phyloP scores from a whole-genome alignment of 768 basidiomycete genomes.

The Trametes sanguinea region DNA sequence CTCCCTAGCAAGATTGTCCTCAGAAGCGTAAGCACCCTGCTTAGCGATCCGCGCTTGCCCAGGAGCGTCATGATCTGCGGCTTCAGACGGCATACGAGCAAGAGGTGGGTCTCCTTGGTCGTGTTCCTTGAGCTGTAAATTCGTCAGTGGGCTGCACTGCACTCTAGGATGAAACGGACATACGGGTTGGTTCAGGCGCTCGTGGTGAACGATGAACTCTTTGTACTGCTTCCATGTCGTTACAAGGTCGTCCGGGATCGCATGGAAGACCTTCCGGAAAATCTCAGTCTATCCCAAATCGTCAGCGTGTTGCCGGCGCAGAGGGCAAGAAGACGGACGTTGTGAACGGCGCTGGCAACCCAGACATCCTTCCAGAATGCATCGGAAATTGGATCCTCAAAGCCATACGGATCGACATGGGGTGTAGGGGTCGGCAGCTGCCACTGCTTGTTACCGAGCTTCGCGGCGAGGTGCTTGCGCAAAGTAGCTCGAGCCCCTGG shows the following conservation, averaged over 20 bases:
- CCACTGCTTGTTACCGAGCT: slow-evolving; percentile 57
- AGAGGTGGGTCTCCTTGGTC: slow-evolving; percentile 43
- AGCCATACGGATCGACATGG: slow-evolving; percentile 69
- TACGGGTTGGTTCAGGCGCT: slow-evolving; percentile 71
- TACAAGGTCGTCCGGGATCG: slow-evolving; percentile 88
- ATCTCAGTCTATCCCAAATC: slow-evolving; percentile 75
- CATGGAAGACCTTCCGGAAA: slow-evolving; percentile 92
- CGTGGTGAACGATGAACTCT: slow-evolving; percentile 77
- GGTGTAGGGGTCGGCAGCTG: slow-evolving; percentile 69
- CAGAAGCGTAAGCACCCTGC: slow-evolving; percentile 20
- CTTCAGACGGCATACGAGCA: slow-evolving; percentile 60
- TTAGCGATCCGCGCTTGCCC: slow-evolving; percentile 31
- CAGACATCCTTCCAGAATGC: slow-evolving; percentile 90
- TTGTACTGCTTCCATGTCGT: slow-evolving; percentile 96
- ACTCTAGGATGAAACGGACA: slow-evolving; percentile 33
- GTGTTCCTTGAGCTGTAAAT: slow-evolving; percentile 45
- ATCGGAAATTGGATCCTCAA: slow-evolving; percentile 88
- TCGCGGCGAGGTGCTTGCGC: slow-evolving; percentile 55
- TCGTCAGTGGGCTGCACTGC: too few relatives aligned
- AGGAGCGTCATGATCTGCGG: slow-evolving; percentile 41
- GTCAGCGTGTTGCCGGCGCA: neutral
- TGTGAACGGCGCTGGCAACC: slow-evolving; percentile 84
- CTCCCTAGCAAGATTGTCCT: slow-evolving; percentile 20
- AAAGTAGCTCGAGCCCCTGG: slow-evolving; percentile 51
- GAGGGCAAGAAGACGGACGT: slow-evolving; percentile 48